phyloP scores from a whole-genome alignment of 2,329 filamentous ascomycete genomes.

The Sporothrix curviconia region DNA sequence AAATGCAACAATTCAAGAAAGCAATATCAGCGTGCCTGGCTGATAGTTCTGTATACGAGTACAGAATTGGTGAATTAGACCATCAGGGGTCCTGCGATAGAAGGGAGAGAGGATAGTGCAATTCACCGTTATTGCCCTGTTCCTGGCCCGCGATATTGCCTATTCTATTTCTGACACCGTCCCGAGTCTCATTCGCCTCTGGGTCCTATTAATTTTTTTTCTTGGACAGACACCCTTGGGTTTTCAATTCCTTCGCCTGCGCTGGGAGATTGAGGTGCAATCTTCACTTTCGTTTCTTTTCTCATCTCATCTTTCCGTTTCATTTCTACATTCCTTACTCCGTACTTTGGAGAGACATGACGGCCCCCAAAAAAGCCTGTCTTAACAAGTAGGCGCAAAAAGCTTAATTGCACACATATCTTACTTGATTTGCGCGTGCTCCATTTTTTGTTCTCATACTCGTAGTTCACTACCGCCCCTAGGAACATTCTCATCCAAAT shows the following conservation, averaged over 20 bases:
- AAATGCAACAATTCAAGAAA: neutral
- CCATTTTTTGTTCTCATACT: too few species aligned
- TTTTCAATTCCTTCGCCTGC: neutral
- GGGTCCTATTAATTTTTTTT: neutral
- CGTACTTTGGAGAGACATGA: too few species aligned
- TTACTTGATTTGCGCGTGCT: too few species aligned
- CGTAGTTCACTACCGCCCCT: too few species aligned
- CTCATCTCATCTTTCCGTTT: too few species aligned
- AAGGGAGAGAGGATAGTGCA: too few species aligned
- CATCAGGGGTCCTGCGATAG: too few species aligned
- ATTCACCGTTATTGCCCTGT: too few species aligned
- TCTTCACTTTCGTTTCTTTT: neutral
- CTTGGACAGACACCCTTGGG: neutral
- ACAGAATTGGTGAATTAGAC: too few species aligned
- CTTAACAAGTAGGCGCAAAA: too few species aligned
- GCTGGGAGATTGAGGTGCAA: conserved; percentile 4
- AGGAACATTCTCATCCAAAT: neutral
- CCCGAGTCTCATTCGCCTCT: conserved; percentile 2
- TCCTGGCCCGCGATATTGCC: conserved; percentile 1
- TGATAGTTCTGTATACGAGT: neutral
- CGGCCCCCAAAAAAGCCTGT: too few species aligned
- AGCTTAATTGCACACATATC: too few species aligned
- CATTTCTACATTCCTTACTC: neutral
- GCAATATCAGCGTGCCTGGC: neutral
- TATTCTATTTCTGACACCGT: conserved; percentile 2